Base-by-base conservation (phyloP, 179 eudicot genomes). In the Beta lomatogona region DNA sequence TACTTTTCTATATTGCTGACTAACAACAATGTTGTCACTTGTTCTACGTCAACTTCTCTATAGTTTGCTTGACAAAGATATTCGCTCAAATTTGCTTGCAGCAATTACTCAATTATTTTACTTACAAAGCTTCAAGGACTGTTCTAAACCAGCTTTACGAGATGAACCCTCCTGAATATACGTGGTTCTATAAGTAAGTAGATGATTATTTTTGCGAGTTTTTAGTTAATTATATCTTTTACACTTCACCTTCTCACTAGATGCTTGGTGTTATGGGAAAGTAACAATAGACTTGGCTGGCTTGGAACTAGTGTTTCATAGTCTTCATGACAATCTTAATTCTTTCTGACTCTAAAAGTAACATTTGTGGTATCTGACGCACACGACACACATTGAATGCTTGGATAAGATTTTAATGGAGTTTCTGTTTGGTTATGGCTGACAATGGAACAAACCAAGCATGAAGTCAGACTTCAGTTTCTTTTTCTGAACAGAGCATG, bases 111-210 rank as follows among this genome's bases (percentile, higher is more conserved):
- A 92, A 94, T 77, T 94, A 91, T 61, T 95, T 95, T 87, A 95
- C 99, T 4, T 94, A 91, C 87, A 95, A 95, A 87, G 98, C 99
- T 41, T 94, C 90, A 85, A 92, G 96, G 91, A 95, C 97, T 75
- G 97, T 95, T 75, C 77, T 95, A 77, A 87, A 81, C 84, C 98
- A 95, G 92, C 97, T 95, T 16, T 91, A 95, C 81, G 99, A 95
- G 88, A 92, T 92, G 99, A 91, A 95, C 82, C 99, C 98, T 6
- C 78, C 94, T 19, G 75, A 88, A 60, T 94, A 95, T 81, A 88
- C 88, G 18, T 95, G 99, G 99, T 85, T 95, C 16, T 92, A 94
- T 83, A 90, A 95, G 99, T 95, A 89, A 89, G 97, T 86, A 4
- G 25, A 75, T 77, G 45, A 36, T 70, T 69, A 44, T 61, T 36